Percentiles rank a stretch among this genome's conserved stretches.
Evolutionary conservation across 1,284 basidiomycete genomes (phyloP).

Genomic region (Marasmius tenuissimus): DNA sequence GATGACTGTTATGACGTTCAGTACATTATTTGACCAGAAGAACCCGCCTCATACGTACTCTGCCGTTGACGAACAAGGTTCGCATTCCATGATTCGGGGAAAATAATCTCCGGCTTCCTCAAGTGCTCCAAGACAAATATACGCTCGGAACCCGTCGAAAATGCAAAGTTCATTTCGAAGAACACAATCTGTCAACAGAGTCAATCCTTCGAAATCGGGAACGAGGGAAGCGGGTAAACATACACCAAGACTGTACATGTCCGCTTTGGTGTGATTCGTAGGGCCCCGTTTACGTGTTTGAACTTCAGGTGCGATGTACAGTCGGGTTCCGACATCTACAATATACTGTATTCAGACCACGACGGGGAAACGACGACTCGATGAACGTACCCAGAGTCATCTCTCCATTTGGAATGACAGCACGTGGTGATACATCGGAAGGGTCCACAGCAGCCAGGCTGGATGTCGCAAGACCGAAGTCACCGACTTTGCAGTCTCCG

Average conservation of each 20-base stretch:
- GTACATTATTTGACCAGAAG: slow-evolving; percentile 13
- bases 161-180: slow-evolving; percentile 95
- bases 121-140: slow-evolving; percentile 81
- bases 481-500: slow-evolving; percentile 93
- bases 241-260: slow-evolving; percentile 93
- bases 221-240: slow-evolving; percentile 23
- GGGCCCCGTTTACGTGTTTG: slow-evolving; percentile 62
- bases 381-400: slow-evolving; percentile 66
- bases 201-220: slow-evolving; percentile 4
- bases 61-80: slow-evolving; percentile 64
- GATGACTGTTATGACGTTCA: slow-evolving; percentile 56
- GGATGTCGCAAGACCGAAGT: slow-evolving; percentile 91
- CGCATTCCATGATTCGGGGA: slow-evolving; percentile 76
- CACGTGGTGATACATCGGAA: slow-evolving; percentile 54
- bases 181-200: slow-evolving; percentile 74
- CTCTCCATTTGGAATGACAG: slow-evolving; percentile 52
- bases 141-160: slow-evolving; percentile 87
- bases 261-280: slow-evolving; percentile 82
- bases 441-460: slow-evolving; percentile 76
- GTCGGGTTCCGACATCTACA: slow-evolving; percentile 84
- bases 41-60: slow-evolving; percentile 45
- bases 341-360: not conserved
- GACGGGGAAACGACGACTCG: slow-evolving; percentile 2
- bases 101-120: slow-evolving; percentile 69
- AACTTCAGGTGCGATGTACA: slow-evolving; percentile 94